Base-by-base conservation (phyloP, 192 early-diverging fungal species). In the Coemansia sp. region DNA sequence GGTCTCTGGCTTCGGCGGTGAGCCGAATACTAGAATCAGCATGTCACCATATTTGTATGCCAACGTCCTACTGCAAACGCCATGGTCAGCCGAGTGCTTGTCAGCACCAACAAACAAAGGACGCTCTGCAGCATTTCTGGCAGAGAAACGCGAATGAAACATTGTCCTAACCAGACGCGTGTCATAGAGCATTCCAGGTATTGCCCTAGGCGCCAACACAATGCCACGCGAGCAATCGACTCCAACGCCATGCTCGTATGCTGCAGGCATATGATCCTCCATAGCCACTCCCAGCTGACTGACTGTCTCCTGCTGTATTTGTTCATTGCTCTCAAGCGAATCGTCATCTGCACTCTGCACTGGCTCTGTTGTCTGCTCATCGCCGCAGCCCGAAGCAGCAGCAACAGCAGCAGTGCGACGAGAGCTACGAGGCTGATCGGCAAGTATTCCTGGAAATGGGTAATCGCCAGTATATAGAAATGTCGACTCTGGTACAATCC, bases 1-100 rank as follows among this genome's bases (percentile, higher is more conserved):
- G 10, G 34, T 9, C 5, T 38, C 34, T 38, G 34, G 6, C 10
- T 38, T 38, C 1, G 31, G 34, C 12, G 58, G 38, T 21, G 51
- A 25, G 51, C 56, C 56, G 48, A 67, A 28, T 16, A 60, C 65
- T n/a, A 76, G 27, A 53, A 65, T 69, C 44, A 73, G 54, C 59
- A 78, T 61, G n/a, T 78, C 66, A 34, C 76, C 76, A 34, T 62
- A 78, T 49, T 71, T 78, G 62, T 78, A 78, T 56, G 54, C 76
- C 34, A 78, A 56, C 10, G 67, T 69, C 58, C 50, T 68, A 57
- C 67, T 59, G 16, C 32, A 18, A 16, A 49, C 60, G 21, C 56
- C 31, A 10, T 53, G 61, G 34, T 38, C 34, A 23, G 34, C 32
- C 32, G 28, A 38, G 34, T 26, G 5, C 2, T 5, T 23, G 30